phyloP scores from a whole-genome alignment of 345 rosid species.

The Gossypium raimondii region DNA sequence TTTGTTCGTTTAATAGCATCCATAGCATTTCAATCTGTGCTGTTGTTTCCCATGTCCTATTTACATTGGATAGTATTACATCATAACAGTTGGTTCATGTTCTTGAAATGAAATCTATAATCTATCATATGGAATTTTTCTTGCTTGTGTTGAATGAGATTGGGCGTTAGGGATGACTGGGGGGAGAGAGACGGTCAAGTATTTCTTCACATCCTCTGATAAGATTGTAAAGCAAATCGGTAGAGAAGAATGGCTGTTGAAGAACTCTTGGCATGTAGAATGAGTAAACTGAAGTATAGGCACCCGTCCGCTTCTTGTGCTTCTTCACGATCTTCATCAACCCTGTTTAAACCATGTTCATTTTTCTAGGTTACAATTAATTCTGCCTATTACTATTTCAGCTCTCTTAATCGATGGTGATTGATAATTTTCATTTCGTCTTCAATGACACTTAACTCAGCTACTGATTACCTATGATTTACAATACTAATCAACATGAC shows the following conservation, averaged over 20 bases:
- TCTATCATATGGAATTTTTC: no score
- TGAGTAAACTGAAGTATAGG: slow-evolving; percentile 7
- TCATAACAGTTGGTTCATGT: background rate
- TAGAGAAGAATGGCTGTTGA: slow-evolving; percentile 45
- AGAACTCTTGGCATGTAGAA: slow-evolving; percentile 27
- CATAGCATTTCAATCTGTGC: no score
- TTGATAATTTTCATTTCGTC: no score
- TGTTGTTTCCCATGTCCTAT: no score
- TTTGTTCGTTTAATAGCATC: no score
- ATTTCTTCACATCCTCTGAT: slow-evolving; percentile 32
- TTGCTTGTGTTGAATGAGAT: no score
- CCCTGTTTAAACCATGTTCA: slow-evolving; percentile 21
- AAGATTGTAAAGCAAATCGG: slow-evolving; percentile 39
- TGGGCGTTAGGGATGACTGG: background rate
- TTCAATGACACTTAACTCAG: no score
- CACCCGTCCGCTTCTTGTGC: slow-evolving; percentile 37
- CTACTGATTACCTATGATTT: background rate
- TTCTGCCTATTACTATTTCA: no score
- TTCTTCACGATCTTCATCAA: slow-evolving; percentile 46
- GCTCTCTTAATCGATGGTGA: no score
- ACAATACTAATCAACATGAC: background rate
- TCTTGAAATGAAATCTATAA: no score
- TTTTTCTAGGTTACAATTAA: no score
- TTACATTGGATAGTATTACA: no score
- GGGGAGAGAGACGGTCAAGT: slow-evolving; percentile 27